Percentiles rank a stretch among this genome's conserved stretches.
Evolutionary conservation across 2,329 filamentous ascomycete genomes (phyloP).

Genomic region (Neofusicoccum sp.): DNA sequence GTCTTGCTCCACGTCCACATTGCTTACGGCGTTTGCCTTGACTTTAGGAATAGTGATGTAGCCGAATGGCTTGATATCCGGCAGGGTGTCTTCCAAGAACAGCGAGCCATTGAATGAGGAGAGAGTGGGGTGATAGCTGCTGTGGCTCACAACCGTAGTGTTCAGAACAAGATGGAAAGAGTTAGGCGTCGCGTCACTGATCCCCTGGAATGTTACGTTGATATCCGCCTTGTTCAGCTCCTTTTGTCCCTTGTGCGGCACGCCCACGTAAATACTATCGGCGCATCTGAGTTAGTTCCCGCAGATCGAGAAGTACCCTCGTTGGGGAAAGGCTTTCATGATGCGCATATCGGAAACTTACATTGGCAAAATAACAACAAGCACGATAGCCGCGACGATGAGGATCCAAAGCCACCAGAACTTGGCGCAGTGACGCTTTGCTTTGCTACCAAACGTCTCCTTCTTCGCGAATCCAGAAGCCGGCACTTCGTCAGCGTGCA

Average conservation of each 20-base stretch:
- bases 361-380: slow-evolving; percentile 60
- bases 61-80: slow-evolving; percentile 39
- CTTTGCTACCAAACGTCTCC: slow-evolving; percentile 19
- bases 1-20: slow-evolving; percentile 45
- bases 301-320: neutral
- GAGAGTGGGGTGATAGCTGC: slow-evolving; percentile 54
- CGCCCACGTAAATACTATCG: slow-evolving; percentile 55
- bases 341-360: slow-evolving; percentile 44
- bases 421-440: slow-evolving; percentile 24
- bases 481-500: neutral
- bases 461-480: slow-evolving; percentile 3
- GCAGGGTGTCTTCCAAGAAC: slow-evolving; percentile 42
- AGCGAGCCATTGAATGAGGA: slow-evolving; percentile 54
- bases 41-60: slow-evolving; percentile 46
- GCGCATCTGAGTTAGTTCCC: neutral
- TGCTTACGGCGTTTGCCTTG: slow-evolving; percentile 36
- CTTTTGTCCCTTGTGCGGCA: slow-evolving; percentile 57
- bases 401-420: slow-evolving; percentile 65
- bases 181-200: slow-evolving; percentile 50
- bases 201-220: slow-evolving; percentile 49
- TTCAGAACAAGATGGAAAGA: slow-evolving; percentile 50
- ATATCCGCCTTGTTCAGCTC: slow-evolving; percentile 54
- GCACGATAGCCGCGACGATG: slow-evolving; percentile 48
- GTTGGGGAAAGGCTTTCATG: neutral
- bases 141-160: slow-evolving; percentile 48